These are phyloP conservation scores for Madurella fahalii DNA, from an alignment of 2,329 filamentous ascomycete genomes.

Conservation along the genomic window DNA sequence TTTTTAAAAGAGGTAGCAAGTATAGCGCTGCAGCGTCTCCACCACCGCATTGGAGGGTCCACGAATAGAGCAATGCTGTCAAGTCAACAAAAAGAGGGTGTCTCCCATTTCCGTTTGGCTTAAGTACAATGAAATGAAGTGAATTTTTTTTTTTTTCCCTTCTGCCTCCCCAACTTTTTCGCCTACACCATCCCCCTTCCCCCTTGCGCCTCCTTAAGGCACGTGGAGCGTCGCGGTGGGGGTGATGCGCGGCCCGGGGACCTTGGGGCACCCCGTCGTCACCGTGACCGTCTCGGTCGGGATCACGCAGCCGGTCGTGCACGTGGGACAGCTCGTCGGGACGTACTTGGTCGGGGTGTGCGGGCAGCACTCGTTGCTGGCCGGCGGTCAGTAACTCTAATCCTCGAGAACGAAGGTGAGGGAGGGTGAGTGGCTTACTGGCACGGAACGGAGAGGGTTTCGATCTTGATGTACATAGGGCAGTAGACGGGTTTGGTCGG, in stretches of 20 bases:
- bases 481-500: slow-evolving; percentile 26
- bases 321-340: slow-evolving; percentile 25
- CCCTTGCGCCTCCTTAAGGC: too few species aligned
- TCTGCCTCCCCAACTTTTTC: too few species aligned
- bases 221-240: too few species aligned
- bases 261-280: slow-evolving; percentile 23
- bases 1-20: not conserved
- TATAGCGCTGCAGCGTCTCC: not conserved
- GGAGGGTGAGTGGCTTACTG: slow-evolving; percentile 12
- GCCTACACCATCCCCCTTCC: not conserved
- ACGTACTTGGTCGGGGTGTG: slow-evolving; percentile 30
- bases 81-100: not conserved
- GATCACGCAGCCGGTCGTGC: slow-evolving; percentile 27
- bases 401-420: not conserved
- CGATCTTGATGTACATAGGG: slow-evolving; percentile 30
- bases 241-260: too few species aligned
- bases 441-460: slow-evolving; percentile 35
- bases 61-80: not conserved
- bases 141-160: too few species aligned
- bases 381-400: too few species aligned
- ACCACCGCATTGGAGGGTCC: not conserved
- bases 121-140: too few species aligned
- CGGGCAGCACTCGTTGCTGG: slow-evolving; percentile 36
- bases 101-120: not conserved
- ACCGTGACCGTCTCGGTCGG: slow-evolving; percentile 22